A percentile compares a stretch with the other conserved stretches of the same genome.
These are phyloP conservation scores for Mycosphaerella sp. DNA, from an alignment of 2,329 filamentous ascomycete species.

Conservation along the genomic window DNA sequence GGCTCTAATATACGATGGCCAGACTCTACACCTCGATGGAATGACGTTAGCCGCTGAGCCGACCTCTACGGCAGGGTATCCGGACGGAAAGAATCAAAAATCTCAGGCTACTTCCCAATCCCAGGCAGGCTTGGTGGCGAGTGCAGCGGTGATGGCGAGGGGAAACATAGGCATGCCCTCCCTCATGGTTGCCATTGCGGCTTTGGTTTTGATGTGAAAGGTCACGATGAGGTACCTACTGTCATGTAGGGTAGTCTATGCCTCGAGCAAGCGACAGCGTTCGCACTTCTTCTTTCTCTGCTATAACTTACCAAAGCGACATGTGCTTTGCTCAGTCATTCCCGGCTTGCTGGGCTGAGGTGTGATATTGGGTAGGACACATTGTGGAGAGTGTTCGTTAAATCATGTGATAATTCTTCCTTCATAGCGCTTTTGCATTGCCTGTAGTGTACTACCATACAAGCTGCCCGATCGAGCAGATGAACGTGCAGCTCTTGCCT, in stretches of 20 bases:
- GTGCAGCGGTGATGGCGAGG: not conserved
- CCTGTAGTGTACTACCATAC: slow-evolving; percentile 12
- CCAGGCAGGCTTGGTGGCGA: not conserved
- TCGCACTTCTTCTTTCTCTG: not conserved
- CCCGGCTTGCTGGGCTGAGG: not conserved
- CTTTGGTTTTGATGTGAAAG: not conserved
- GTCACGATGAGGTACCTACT: not conserved
- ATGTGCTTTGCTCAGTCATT: not conserved
- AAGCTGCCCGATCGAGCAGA: slow-evolving; percentile 10
- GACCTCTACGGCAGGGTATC: not conserved
- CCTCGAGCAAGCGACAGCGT: not conserved
- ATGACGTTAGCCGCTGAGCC: slow-evolving; percentile 14
- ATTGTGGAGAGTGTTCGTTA: not conserved
- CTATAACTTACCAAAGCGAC: too few relatives aligned
- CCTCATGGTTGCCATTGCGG: not conserved
- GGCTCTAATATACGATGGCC: slow-evolving; percentile 7
- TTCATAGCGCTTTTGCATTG: slow-evolving; percentile 15
- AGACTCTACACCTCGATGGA: slow-evolving; percentile 9
- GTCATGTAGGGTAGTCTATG: not conserved
- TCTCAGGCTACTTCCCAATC: not conserved
- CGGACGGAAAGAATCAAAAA: not conserved
- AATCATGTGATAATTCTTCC: slow-evolving; percentile 9
- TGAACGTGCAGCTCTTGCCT: slow-evolving; percentile 16
- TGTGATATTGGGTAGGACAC: not conserved
- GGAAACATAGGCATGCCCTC: not conserved